These are phyloP conservation scores for Ophiocordyceps robertsii DNA, from an alignment of 2,329 filamentous ascomycete species.

Conservation along the genomic window DNA sequence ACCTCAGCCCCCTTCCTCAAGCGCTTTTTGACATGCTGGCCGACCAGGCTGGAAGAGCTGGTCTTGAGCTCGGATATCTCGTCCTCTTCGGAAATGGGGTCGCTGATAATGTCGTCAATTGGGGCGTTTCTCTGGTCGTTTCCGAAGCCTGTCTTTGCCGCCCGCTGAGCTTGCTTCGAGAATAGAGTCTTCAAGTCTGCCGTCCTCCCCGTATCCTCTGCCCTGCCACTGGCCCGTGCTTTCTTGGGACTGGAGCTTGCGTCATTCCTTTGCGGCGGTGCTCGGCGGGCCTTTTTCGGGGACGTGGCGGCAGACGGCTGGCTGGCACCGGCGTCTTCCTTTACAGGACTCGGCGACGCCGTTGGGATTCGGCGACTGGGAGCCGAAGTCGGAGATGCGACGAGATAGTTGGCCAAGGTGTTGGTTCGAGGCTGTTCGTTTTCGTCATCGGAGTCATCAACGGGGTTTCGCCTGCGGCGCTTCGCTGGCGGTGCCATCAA, in stretches of 20 bases:
- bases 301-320: slow-evolving; percentile 4
- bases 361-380: slow-evolving; percentile 16
- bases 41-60: slow-evolving; percentile 39
- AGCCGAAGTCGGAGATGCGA: slow-evolving; percentile 35
- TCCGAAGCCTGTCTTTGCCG: slow-evolving; percentile 18
- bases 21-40: slow-evolving; percentile 41
- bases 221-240: slow-evolving; percentile 21
- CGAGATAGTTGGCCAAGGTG: slow-evolving; percentile 38
- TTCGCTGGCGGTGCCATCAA: slow-evolving; percentile 45
- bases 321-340: slow-evolving; percentile 9
- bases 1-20: slow-evolving; percentile 23
- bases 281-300: slow-evolving; percentile 11
- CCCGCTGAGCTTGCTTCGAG: slow-evolving; percentile 44
- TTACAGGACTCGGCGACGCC: slow-evolving; percentile 28
- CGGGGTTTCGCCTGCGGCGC: slow-evolving; percentile 43
- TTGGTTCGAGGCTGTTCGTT: slow-evolving; percentile 29
- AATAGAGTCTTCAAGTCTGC: slow-evolving; percentile 47
- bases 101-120: slow-evolving; percentile 37
- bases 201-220: slow-evolving; percentile 37
- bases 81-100: slow-evolving; percentile 48
- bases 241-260: slow-evolving; percentile 25
- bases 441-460: slow-evolving; percentile 36
- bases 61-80: slow-evolving; percentile 37
- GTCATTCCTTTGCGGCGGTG: slow-evolving; percentile 14
- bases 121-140: slow-evolving; percentile 14